A percentile compares a stretch with the other conserved stretches of the same genome.
Evolutionary conservation across 2,329 filamentous ascomycete species (phyloP).

Genomic region (Macrophomina pseudophaseolina): DNA sequence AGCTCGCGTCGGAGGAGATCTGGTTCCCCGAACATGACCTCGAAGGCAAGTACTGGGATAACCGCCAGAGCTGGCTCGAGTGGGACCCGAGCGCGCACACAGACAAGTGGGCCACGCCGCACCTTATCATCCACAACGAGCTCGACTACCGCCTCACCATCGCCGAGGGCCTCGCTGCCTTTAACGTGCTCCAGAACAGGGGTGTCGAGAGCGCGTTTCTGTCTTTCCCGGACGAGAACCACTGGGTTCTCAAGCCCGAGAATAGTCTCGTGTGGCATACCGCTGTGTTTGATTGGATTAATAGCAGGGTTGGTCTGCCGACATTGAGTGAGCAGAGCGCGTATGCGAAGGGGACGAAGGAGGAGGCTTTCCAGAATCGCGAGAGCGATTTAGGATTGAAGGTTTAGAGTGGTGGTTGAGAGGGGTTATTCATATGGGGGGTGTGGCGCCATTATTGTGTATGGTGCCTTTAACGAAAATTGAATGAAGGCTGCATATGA

Average conservation of each 20-base stretch:
- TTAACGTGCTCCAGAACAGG: conserved; percentile 80
- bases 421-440: too few relatives aligned
- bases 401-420: neutral
- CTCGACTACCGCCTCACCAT: conserved; percentile 88
- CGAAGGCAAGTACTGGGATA: conserved; percentile 41
- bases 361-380: conserved; percentile 16
- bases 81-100: conserved; percentile 64
- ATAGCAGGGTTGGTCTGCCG: conserved; percentile 61
- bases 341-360: conserved; percentile 26
- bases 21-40: conserved; percentile 58
- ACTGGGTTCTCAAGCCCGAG: conserved; percentile 84
- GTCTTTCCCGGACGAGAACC: conserved; percentile 79
- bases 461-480: too few relatives aligned
- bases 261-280: conserved; percentile 90
- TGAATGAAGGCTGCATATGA: too few relatives aligned
- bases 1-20: conserved; percentile 57
- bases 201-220: conserved; percentile 78
- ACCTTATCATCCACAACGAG: conserved; percentile 88
- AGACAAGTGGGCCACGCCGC: conserved; percentile 80
- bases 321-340: conserved; percentile 41
- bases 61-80: conserved; percentile 56
- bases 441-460: too few relatives aligned
- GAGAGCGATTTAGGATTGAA: conserved; percentile 23
- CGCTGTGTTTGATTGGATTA: conserved; percentile 80
- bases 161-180: conserved; percentile 81